Evolutionary conservation across 805 yeast genomes (phyloP), one percentile per base, ranked within the genome.

Genomic region (Lipomyces yamanashiensis): DNA sequence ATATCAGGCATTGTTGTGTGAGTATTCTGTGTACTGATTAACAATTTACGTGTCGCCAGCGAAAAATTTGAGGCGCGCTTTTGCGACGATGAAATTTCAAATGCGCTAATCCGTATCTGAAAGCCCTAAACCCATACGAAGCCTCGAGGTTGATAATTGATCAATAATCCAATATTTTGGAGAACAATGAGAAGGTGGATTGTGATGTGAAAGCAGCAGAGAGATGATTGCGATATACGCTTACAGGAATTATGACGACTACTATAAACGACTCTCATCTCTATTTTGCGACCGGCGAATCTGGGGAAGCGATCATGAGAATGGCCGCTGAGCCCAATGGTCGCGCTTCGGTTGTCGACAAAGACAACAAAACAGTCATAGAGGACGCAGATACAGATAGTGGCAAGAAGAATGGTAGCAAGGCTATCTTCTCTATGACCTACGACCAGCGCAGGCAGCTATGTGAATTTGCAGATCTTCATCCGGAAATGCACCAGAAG

Each of bases 361-460:
- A 19, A n/a, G 7, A 41, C 45, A 41, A 12, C 12, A 8, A n/a
- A 15, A 7, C n/a, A n/a, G n/a, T n/a, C n/a, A 41, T 7, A 10
- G 45, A 10, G 33, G 10, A 12, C 17, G 12, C 7, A 33, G 19
- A 15, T 12, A 5, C 7, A 34, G 7, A 52, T 17, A 15, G 56
- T 10, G 10, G 47, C 53, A 19, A 50, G 47, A 43, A 17, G 13
- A 43, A 19, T 19, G 19, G 15, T 17, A 48, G 23, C 17, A 59
- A 60, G 37, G 48, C 51, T n/a, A 63, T 64, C 37, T 55, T 59
- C 28, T 61, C 66, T 2, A 66, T 66, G 69, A 66, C 69, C 3
- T 59, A 66, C 58, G 67, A 66, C 15, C 69, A 66, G 50, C 68
- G 69, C 12, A 64, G 69, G 7, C 56, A 52, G 48, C 62, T 66